Percentiles rank a stretch among this genome's conserved stretches.
Conservation (phyloP, 306 rosid genomes). For the Sechiopsis laciniata region DNA sequence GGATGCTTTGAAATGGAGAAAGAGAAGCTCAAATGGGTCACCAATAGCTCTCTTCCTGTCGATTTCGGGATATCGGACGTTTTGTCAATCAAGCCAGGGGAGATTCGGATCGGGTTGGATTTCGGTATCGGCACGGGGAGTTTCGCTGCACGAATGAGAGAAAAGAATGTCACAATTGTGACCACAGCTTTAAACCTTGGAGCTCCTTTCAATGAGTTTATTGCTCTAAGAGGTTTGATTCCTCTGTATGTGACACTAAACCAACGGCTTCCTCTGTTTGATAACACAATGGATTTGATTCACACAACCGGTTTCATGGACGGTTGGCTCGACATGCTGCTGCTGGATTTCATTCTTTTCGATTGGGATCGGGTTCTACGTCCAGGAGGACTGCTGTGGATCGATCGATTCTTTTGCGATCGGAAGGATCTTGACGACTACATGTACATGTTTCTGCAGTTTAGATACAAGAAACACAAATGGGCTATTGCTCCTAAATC, state of each 20-base stretch:
- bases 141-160: conserved; percentile 95
- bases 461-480: conserved; percentile 81
- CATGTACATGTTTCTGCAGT: conserved; percentile 90
- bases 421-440: conserved; percentile 71
- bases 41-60: conserved; percentile 39
- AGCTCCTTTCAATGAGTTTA: conserved; percentile 90
- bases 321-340: conserved; percentile 77
- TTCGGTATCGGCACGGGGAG: conserved; percentile 73
- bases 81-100: conserved; percentile 45
- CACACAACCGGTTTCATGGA: conserved; percentile 72
- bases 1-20: conserved; percentile 92
- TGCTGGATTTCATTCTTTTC: conserved; percentile 69
- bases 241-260: conserved; percentile 67
- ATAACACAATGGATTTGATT: conserved; percentile 83
- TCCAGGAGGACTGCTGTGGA: conserved; percentile 83
- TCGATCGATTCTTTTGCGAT: conserved; percentile 68
- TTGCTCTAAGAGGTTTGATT: conserved; percentile 77
- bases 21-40: conserved; percentile 76
- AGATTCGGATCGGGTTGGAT: conserved; percentile 79
- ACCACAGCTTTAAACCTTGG: conserved; percentile 78
- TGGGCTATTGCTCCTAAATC: conserved; percentile 75
- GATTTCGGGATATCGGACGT: conserved; percentile 52
- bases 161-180: conserved; percentile 60
- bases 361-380: conserved; percentile 87
- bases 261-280: conserved; percentile 78